These are phyloP conservation scores for Silybum marianum DNA, from an alignment of 129 eudicot genomes.

Conservation along the genomic window DNA sequence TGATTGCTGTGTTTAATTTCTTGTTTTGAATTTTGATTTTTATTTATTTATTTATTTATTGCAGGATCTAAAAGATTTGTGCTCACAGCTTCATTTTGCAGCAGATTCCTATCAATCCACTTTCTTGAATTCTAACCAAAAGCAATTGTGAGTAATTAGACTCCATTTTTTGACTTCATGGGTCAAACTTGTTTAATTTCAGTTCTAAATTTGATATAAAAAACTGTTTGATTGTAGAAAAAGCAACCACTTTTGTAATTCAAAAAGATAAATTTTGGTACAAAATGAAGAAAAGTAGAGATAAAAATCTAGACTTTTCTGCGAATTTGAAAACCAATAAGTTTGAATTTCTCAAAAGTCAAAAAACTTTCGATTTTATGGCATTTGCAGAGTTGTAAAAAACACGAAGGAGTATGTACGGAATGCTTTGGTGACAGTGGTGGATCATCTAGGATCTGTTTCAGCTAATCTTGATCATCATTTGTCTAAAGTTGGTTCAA, in stretches of 20 bases:
- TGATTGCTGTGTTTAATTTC: neutral
- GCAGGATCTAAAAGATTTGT: constrained; percentile 70
- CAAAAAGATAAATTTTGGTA: neutral
- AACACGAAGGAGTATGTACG: constrained; percentile 71
- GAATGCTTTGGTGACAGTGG: constrained; percentile 62
- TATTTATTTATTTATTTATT: neutral
- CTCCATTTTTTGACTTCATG: constrained; percentile 1
- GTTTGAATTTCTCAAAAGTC: neutral
- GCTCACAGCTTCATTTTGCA: constrained; percentile 79
- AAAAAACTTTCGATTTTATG: neutral
- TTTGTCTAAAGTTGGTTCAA: constrained; percentile 32
- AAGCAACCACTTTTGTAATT: neutral
- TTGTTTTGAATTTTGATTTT: neutral
- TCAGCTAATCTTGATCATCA: constrained; percentile 58
- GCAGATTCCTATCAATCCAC: constrained; percentile 69
- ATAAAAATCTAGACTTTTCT: neutral
- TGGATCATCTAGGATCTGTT: constrained; percentile 78
- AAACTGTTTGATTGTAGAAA: neutral
- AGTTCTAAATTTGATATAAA: neutral
- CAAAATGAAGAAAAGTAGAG: neutral
- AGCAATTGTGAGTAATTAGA: constrained; percentile 48
- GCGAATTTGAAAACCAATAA: neutral
- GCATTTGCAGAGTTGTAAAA: constrained; percentile 52
- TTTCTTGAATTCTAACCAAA: constrained; percentile 51
- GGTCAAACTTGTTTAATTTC: constrained; percentile 10